phyloP scores from a whole-genome alignment of 768 basidiomycete species.

The Cubamyces lactineus region DNA sequence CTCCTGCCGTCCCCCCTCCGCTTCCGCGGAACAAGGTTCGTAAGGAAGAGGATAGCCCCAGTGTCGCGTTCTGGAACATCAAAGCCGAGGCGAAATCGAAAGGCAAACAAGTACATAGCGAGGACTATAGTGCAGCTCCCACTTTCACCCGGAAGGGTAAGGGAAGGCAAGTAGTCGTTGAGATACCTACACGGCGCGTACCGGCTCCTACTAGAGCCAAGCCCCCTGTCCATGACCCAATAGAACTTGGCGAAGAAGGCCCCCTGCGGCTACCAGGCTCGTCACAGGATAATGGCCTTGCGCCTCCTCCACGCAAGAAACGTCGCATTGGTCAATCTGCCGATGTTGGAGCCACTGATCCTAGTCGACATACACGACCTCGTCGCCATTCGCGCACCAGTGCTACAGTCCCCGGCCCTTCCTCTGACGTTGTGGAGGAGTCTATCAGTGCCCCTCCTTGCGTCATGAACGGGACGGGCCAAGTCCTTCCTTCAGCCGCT shows the following conservation, averaged over 20 bases:
- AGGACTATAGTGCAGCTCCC: background rate
- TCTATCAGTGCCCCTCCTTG: constrained; percentile 6
- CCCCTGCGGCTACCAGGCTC: background rate
- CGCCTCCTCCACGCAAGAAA: constrained; percentile 22
- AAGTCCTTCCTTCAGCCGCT: background rate
- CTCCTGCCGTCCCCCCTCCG: constrained; percentile 30
- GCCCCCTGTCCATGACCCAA: background rate
- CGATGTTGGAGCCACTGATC: background rate
- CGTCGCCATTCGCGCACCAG: background rate
- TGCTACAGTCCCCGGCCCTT: background rate
- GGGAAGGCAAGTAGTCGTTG: background rate
- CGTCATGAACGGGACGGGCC: background rate
- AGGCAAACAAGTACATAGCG: constrained; percentile 17
- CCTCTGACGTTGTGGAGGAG: background rate
- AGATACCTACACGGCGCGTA: background rate
- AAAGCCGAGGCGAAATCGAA: constrained; percentile 22
- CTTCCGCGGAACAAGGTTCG: constrained; percentile 2
- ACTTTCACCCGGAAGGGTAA: background rate
- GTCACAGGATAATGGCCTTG: background rate
- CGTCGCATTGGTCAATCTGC: constrained; percentile 19
- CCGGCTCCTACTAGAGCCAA: background rate
- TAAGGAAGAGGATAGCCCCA: constrained; percentile 1
- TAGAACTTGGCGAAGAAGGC: background rate
- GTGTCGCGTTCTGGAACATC: constrained; percentile 22
- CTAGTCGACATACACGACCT: background rate